Percentiles rank a stretch among this genome's conserved stretches.
These are phyloP conservation scores for Nakazawaea peltata DNA, from an alignment of 805 yeast species.

Conservation along the genomic window DNA sequence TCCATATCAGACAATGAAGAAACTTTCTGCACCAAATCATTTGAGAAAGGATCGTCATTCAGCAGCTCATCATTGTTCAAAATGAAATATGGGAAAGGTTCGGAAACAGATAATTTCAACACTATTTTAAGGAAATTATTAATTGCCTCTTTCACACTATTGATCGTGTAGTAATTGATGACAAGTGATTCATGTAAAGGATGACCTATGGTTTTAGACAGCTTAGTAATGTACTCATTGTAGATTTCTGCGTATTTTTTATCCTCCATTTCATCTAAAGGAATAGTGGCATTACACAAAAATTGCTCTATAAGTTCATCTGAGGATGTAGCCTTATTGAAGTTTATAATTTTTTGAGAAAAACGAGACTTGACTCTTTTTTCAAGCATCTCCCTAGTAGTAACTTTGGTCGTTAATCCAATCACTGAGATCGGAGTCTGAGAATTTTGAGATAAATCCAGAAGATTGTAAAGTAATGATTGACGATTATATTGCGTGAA, in stretches of 20 bases:
- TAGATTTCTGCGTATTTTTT: conserved; percentile 8
- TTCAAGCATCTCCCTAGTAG: conserved; percentile 74
- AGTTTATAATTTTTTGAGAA: conserved; percentile 64
- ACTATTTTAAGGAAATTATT: conserved; percentile 35
- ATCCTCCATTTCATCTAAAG: conserved; percentile 15
- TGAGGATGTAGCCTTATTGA: conserved; percentile 41
- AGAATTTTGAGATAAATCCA: conserved; percentile 71
- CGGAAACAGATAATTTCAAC: conserved; percentile 19
- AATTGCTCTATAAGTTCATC: conserved; percentile 46
- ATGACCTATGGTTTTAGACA: conserved; percentile 21
- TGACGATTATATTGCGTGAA: conserved; percentile 71
- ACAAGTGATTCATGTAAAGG: conserved; percentile 28
- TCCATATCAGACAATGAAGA: conserved; percentile 62
- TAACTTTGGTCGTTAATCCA: conserved; percentile 70
- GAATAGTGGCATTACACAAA: conserved; percentile 27
- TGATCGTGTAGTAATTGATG: conserved; percentile 48
- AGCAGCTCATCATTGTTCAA: neutral
- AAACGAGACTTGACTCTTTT: conserved; percentile 88
- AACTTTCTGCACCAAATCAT: conserved; percentile 10
- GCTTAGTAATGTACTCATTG: conserved; percentile 28
- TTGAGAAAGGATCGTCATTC: conserved; percentile 7
- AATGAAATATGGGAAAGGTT: conserved; percentile 18
- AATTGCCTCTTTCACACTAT: conserved; percentile 46
- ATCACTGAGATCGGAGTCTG: conserved; percentile 71
- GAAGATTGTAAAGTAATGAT: conserved; percentile 76